phyloP scores from a whole-genome alignment of 1,139 yeast species.

The Eremothecium coryli region DNA sequence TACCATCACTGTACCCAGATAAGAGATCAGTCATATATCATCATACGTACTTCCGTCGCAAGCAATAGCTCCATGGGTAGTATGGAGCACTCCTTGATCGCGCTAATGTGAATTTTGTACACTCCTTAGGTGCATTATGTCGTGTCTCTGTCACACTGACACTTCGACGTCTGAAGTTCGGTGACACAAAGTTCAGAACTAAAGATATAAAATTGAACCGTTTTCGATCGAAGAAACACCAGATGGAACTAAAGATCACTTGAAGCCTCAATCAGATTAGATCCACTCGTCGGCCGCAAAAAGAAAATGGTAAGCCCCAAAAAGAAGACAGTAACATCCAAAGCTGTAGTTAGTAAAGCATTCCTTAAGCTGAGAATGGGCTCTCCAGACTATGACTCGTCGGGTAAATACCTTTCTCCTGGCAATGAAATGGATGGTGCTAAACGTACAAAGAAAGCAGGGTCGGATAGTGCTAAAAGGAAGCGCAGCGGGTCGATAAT shows the following conservation, averaged over 20 bases:
- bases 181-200: slow-evolving; percentile 3
- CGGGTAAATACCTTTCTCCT: slow-evolving; percentile 1
- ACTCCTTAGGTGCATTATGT: no score
- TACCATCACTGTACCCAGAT: no score
- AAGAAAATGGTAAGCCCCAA: not conserved
- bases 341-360: slow-evolving; percentile 5
- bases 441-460: not conserved
- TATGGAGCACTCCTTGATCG: no score
- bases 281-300: slow-evolving; percentile 2
- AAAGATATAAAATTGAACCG: slow-evolving; percentile 3
- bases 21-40: no score
- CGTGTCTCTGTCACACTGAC: slow-evolving; percentile 2
- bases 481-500: slow-evolving; percentile 5
- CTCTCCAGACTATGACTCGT: slow-evolving; percentile 2
- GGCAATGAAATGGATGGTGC: not conserved
- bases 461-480: slow-evolving; percentile 1
- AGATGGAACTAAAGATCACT: not conserved
- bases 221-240: slow-evolving; percentile 1
- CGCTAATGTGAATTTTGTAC: no score
- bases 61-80: no score
- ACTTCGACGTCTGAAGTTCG: slow-evolving; percentile 2
- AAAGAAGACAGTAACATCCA: slow-evolving; percentile 3
- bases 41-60: no score
- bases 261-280: not conserved
- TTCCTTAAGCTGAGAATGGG: slow-evolving; percentile 4